Conservation (phyloP, 805 yeast genomes). For the Isabelozyma heimii region DNA sequence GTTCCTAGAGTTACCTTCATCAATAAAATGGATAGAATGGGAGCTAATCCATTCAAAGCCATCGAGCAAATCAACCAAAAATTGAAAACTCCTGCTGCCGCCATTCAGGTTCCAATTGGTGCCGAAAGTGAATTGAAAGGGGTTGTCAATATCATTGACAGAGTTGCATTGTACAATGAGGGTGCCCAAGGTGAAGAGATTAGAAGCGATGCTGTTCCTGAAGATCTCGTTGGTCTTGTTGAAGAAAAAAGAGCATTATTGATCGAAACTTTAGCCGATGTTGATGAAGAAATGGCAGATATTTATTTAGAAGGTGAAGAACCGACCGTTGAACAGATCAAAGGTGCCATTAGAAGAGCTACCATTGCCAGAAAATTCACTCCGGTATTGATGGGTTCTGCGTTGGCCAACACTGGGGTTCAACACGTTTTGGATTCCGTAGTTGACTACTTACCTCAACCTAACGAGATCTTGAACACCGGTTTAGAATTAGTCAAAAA, state of each 20-base stretch:
- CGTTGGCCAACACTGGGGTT: constrained; percentile 92
- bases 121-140: constrained; percentile 83
- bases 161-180: constrained; percentile 84
- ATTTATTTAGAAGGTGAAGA: constrained; percentile 84
- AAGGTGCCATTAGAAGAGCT: constrained; percentile 86
- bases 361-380: constrained; percentile 95
- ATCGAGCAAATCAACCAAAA: constrained; percentile 87
- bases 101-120: constrained; percentile 97
- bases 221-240: constrained; percentile 73
- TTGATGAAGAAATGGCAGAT: constrained; percentile 96
- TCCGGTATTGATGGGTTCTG: constrained; percentile 99
- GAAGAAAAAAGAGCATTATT: constrained; percentile 84
- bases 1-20: constrained; percentile 95
- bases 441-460: constrained; percentile 93
- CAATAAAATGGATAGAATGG: constrained; percentile 99
- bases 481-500: constrained; percentile 72
- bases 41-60: constrained; percentile 95
- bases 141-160: constrained; percentile 85
- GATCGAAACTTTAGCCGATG: constrained; percentile 95
- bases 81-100: constrained; percentile 92
- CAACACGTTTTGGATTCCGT: constrained; percentile 96
- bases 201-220: constrained; percentile 64
- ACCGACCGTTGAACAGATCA: constrained; percentile 81
- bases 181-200: constrained; percentile 87
- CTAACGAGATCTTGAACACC: constrained; percentile 86